Conservation (phyloP, 1,284 basidiomycete species). For the Cryptococcus jaspeensis region DNA sequence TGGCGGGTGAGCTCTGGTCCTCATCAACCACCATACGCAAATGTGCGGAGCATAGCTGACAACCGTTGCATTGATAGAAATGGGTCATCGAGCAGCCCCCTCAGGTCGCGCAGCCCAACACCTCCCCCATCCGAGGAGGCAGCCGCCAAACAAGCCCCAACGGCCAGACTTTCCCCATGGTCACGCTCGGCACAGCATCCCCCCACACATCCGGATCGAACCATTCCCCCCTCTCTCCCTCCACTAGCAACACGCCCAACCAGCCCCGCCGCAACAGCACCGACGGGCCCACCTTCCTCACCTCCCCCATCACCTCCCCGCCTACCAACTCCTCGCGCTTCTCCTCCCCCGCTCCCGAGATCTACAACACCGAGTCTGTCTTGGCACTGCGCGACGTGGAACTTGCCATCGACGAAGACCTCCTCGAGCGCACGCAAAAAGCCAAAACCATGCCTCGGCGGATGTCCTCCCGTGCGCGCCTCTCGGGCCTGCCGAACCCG, state of each 20-base stretch:
- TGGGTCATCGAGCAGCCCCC: conserved; percentile 41
- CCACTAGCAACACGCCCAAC: background rate
- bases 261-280: conserved; percentile 4
- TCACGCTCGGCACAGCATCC: background rate
- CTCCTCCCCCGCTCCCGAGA: conserved; percentile 13
- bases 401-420: conserved; percentile 40
- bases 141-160: conserved; percentile 1
- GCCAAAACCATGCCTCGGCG: conserved; percentile 11
- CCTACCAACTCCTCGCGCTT: conserved; percentile 1
- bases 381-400: conserved; percentile 42
- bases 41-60: background rate
- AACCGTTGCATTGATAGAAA: conserved; percentile 30
- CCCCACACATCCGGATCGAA: background rate
- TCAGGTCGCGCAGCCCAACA: background rate
- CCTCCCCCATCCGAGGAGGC: conserved; percentile 10
- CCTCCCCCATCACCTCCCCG: background rate
- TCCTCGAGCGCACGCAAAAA: conserved; percentile 16
- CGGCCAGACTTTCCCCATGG: background rate
- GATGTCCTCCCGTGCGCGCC: conserved; percentile 33
- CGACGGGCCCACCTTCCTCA: background rate
- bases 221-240: background rate
- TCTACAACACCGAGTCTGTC: conserved; percentile 43
- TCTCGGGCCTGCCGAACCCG: conserved; percentile 38
- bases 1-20: conserved; percentile 38
- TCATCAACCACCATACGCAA: background rate